These are phyloP conservation scores for Cryptococcus wingfieldii DNA, from an alignment of 1,284 basidiomycete genomes.

Conservation along the genomic window DNA sequence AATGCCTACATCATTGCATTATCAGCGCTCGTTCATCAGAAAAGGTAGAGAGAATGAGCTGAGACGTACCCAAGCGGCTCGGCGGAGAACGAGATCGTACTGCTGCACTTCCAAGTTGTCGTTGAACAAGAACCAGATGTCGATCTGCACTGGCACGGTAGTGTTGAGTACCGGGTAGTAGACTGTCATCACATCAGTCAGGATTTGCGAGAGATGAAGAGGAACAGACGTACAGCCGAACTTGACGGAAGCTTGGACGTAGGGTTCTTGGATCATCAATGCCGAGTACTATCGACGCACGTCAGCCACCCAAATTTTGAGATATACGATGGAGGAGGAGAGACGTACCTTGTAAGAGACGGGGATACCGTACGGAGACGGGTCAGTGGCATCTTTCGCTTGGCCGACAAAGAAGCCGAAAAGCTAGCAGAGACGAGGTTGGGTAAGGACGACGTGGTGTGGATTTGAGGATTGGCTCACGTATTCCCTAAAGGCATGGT, in stretches of 20 bases:
- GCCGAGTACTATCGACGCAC: conserved; percentile 5
- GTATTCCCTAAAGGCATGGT: no score
- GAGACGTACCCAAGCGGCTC: conserved; percentile 22
- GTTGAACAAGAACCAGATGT: conserved; percentile 17
- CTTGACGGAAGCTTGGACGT: conserved; percentile 13
- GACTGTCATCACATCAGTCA: neutral
- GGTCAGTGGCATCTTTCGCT: conserved; percentile 11
- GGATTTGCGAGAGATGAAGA: neutral
- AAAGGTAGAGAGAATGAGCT: neutral
- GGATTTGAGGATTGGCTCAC: no score
- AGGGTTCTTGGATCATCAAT: conserved; percentile 15
- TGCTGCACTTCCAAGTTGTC: conserved; percentile 15
- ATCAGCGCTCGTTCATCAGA: neutral
- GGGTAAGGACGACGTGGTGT: no score
- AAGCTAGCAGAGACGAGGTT: conserved; percentile 5
- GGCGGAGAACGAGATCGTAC: conserved; percentile 22
- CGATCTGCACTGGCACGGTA: conserved; percentile 20
- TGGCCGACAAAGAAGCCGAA: conserved; percentile 22
- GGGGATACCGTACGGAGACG: conserved; percentile 18
- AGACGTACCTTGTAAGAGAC: conserved; percentile 16
- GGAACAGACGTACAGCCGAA: conserved; percentile 15
- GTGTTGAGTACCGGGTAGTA: conserved; percentile 13
- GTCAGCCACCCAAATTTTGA: neutral
- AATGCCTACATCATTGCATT: conserved; percentile 7
- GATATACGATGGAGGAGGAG: neutral